phyloP scores from a whole-genome alignment of 2,329 filamentous ascomycete species.

The Penicillium palitans region DNA sequence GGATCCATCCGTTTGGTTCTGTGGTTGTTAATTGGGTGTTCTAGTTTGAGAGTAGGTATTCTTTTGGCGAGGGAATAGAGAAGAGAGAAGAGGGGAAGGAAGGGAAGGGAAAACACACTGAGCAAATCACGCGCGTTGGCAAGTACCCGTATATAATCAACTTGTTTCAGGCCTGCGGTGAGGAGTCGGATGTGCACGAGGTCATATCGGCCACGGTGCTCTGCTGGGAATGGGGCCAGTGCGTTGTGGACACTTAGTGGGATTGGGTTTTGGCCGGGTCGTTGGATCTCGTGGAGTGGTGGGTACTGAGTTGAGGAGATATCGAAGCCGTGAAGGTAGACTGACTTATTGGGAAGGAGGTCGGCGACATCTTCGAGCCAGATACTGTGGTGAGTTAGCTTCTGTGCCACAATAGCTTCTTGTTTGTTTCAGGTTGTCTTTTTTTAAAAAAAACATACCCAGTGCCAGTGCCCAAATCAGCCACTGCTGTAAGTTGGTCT shows the following conservation, averaged over 20 bases:
- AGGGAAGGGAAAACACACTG: slow-evolving; percentile 21
- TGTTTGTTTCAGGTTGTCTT: no score
- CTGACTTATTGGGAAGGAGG: slow-evolving; percentile 5
- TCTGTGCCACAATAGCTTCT: background rate
- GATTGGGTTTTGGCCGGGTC: slow-evolving; percentile 12
- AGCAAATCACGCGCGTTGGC: slow-evolving; percentile 30
- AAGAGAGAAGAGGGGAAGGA: no score
- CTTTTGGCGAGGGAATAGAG: background rate
- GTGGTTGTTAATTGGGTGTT: background rate
- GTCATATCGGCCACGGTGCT: slow-evolving; percentile 32
- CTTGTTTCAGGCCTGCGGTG: slow-evolving; percentile 28
- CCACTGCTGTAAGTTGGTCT: slow-evolving; percentile 18
- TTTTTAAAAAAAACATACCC: slow-evolving; percentile 20
- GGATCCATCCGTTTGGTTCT: slow-evolving; percentile 31
- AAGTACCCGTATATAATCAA: slow-evolving; percentile 22
- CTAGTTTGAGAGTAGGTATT: background rate
- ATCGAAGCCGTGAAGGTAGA: slow-evolving; percentile 33
- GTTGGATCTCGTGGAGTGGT: slow-evolving; percentile 11
- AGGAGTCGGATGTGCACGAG: slow-evolving; percentile 34
- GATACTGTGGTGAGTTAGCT: slow-evolving; percentile 17
- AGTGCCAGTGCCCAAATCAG: slow-evolving; percentile 34
- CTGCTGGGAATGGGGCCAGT: slow-evolving; percentile 28
- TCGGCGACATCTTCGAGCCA: slow-evolving; percentile 27
- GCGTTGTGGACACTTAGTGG: slow-evolving; percentile 25
- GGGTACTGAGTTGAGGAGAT: slow-evolving; percentile 34